phyloP scores from a whole-genome alignment of 1,284 basidiomycete genomes.

The Ustilago trichophora region DNA sequence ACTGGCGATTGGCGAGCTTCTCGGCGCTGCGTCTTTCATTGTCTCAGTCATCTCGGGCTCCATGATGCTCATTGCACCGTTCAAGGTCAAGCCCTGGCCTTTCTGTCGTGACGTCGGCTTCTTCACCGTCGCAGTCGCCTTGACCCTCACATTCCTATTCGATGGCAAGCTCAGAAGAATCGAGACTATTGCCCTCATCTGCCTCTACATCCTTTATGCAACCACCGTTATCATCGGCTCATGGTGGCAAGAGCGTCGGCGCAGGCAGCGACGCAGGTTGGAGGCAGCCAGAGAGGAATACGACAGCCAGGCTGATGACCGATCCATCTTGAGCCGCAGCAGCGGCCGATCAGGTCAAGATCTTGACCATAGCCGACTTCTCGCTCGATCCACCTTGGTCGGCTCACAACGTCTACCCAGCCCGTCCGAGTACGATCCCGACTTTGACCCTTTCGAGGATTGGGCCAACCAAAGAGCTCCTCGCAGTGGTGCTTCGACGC shows the following conservation, averaged over 20 bases:
- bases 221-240: slow-evolving; percentile 77
- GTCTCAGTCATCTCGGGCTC: slow-evolving; percentile 91
- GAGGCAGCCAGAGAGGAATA: slow-evolving; percentile 49
- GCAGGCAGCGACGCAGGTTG: slow-evolving; percentile 34
- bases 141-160: slow-evolving; percentile 79
- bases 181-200: slow-evolving; percentile 80
- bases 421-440: slow-evolving; percentile 54
- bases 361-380: slow-evolving; percentile 7
- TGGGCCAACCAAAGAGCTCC: slow-evolving; percentile 33
- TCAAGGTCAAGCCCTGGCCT: slow-evolving; percentile 79
- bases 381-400: slow-evolving; percentile 6
- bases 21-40: slow-evolving; percentile 95
- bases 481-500: slow-evolving; percentile 21
- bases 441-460: slow-evolving; percentile 54
- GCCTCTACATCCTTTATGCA: slow-evolving; percentile 82
- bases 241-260: slow-evolving; percentile 73
- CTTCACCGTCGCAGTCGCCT: slow-evolving; percentile 80
- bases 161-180: slow-evolving; percentile 78
- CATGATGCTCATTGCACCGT: slow-evolving; percentile 94
- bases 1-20: slow-evolving; percentile 89
- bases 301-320: slow-evolving; percentile 26
- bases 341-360: slow-evolving; percentile 13
- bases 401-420: slow-evolving; percentile 33
- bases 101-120: slow-evolving; percentile 94
- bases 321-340: slow-evolving; percentile 25